Evolutionary conservation across 345 rosid species (phyloP).

Genomic region (Draba incana): DNA sequence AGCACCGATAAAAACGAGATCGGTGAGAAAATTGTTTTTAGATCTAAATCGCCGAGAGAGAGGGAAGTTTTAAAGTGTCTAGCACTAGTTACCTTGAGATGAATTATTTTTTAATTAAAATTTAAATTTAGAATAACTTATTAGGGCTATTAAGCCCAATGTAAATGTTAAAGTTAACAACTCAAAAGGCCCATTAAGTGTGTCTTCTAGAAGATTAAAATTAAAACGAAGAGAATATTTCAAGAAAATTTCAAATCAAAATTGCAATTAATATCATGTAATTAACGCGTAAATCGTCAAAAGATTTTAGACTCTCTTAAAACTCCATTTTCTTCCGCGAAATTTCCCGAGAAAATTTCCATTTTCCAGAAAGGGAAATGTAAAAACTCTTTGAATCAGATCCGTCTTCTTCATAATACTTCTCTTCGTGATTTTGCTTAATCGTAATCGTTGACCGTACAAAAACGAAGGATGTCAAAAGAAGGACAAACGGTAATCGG

Average conservation of each 20-base stretch:
- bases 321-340: constrained; percentile 15
- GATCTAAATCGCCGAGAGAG: too few relatives aligned
- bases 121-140: too few relatives aligned
- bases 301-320: background rate
- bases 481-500: constrained; percentile 65
- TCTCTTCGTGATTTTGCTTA: background rate
- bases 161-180: background rate
- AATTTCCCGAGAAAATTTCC: constrained; percentile 3
- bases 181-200: background rate
- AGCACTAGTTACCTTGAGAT: too few relatives aligned
- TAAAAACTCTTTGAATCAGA: background rate
- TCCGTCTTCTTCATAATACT: background rate
- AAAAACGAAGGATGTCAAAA: constrained; percentile 46
- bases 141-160: background rate
- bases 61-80: too few relatives aligned
- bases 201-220: constrained; percentile 2
- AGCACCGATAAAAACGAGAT: too few relatives aligned
- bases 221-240: background rate
- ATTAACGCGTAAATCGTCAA: constrained; percentile 8
- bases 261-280: background rate
- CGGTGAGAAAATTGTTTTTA: too few relatives aligned
- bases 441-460: constrained; percentile 23
- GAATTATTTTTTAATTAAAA: too few relatives aligned
- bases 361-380: background rate
- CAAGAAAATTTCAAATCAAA: constrained; percentile 2